phyloP scores from a whole-genome alignment of 176 grass and related monocot species.

The Dactylis glomerata region DNA sequence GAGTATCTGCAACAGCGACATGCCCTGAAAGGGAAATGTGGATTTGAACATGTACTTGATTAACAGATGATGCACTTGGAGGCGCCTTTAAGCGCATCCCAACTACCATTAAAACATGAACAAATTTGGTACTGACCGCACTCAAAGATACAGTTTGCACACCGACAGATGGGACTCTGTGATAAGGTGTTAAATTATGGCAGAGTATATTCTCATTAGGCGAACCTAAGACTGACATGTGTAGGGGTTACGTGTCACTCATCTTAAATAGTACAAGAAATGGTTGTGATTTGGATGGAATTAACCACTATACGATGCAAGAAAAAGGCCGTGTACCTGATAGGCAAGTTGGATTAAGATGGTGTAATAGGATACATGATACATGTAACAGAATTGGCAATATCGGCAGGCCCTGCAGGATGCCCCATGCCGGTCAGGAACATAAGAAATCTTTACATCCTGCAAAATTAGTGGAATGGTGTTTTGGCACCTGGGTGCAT shows the following conservation, averaged over 20 bases:
- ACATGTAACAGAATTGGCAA: not conserved
- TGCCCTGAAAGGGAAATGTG: not conserved
- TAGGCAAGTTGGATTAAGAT: not conserved
- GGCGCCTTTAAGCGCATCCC: slow-evolving; percentile 23
- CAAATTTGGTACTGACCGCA: not conserved
- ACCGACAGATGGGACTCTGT: slow-evolving; percentile 15
- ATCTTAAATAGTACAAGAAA: not conserved
- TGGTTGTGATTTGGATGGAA: not conserved
- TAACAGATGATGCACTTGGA: slow-evolving; percentile 20
- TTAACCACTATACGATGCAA: not conserved
- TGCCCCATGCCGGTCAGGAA: not conserved
- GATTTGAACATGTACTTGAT: slow-evolving; percentile 11
- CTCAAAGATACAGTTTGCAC: not conserved
- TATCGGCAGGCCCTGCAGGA: not conserved
- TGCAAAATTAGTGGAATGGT: too few species aligned
- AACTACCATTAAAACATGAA: slow-evolving; percentile 21
- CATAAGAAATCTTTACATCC: not conserved
- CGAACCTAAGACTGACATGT: not conserved
- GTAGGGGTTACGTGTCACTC: not conserved
- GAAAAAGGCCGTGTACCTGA: not conserved
- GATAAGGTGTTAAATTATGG: not conserved
- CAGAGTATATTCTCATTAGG: slow-evolving; percentile 1
- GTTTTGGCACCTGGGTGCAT: too few species aligned
- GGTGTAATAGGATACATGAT: not conserved
- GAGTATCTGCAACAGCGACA: slow-evolving; percentile 13